Evolutionary conservation across 257 asterid species (phyloP).

Genomic region (Jaltomata sinuosa): DNA sequence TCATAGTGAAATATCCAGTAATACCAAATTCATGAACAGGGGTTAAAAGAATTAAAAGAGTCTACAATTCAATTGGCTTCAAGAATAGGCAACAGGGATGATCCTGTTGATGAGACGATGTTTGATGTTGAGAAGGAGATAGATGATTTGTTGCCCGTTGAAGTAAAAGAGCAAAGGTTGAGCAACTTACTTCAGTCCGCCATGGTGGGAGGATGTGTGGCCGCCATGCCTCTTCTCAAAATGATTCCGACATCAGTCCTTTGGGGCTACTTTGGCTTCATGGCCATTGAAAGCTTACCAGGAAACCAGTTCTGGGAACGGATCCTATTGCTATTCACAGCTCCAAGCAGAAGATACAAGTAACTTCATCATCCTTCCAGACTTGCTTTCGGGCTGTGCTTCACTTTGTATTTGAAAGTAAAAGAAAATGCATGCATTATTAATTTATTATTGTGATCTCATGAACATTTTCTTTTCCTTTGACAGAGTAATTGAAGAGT

Average conservation of each 20-base stretch:
- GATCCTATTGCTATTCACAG: constrained; percentile 8
- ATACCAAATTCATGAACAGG: background rate
- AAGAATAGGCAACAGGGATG: background rate
- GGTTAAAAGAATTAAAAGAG: constrained; percentile 13
- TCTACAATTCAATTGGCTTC: constrained; percentile 7
- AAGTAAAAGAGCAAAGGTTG: constrained; percentile 14
- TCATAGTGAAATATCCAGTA: background rate
- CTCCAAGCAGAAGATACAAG: constrained; percentile 21
- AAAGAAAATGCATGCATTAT: background rate
- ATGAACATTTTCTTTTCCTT: background rate
- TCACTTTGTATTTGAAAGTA: background rate
- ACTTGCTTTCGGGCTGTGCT: background rate
- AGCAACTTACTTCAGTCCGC: constrained; percentile 18
- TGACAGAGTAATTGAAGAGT: constrained; percentile 11
- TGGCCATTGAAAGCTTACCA: constrained; percentile 19
- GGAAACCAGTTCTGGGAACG: constrained; percentile 18
- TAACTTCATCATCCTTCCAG: background rate
- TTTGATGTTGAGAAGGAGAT: constrained; percentile 16
- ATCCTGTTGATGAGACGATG: constrained; percentile 8
- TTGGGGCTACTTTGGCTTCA: constrained; percentile 15
- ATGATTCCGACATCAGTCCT: constrained; percentile 15
- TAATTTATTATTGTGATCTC: background rate
- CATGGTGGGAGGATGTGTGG: constrained; percentile 22
- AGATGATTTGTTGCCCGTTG: constrained; percentile 19
- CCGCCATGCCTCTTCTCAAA: constrained; percentile 15